These are phyloP conservation scores for Cucumis cinereus DNA, from an alignment of 306 rosid species.

Conservation along the genomic window DNA sequence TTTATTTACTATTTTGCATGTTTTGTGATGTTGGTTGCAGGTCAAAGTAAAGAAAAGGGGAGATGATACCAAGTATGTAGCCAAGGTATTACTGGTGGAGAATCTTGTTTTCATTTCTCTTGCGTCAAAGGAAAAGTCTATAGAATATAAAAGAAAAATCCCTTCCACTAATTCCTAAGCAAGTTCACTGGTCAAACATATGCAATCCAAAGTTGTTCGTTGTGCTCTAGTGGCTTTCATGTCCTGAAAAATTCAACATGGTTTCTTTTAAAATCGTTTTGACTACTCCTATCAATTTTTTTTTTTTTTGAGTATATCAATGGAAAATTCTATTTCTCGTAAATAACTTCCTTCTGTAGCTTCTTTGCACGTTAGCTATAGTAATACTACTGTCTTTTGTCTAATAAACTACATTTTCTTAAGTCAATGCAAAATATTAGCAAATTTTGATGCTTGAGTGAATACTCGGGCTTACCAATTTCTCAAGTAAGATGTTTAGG, in stretches of 20 bases:
- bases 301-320: background rate
- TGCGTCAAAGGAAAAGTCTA: background rate
- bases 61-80: constrained; percentile 92
- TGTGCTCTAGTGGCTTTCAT: background rate
- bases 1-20: constrained; percentile 7
- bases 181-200: background rate
- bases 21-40: constrained; percentile 30
- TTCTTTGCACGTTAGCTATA: background rate
- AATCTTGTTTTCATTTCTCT: background rate
- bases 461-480: background rate
- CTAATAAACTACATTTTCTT: background rate
- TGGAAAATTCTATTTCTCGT: background rate
- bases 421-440: background rate
- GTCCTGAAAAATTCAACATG: background rate
- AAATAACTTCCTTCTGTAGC: background rate
- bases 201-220: background rate
- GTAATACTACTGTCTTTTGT: background rate
- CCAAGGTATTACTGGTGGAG: constrained; percentile 56
- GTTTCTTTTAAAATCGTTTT: background rate
- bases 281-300: no score
- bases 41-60: constrained; percentile 98
- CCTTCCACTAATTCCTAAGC: background rate
- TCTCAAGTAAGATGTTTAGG: background rate
- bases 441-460: background rate
- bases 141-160: background rate